Percentiles rank a stretch among this genome's conserved stretches.
Conservation (phyloP, 2,329 filamentous ascomycete species). For the Aspergillus sp. region DNA sequence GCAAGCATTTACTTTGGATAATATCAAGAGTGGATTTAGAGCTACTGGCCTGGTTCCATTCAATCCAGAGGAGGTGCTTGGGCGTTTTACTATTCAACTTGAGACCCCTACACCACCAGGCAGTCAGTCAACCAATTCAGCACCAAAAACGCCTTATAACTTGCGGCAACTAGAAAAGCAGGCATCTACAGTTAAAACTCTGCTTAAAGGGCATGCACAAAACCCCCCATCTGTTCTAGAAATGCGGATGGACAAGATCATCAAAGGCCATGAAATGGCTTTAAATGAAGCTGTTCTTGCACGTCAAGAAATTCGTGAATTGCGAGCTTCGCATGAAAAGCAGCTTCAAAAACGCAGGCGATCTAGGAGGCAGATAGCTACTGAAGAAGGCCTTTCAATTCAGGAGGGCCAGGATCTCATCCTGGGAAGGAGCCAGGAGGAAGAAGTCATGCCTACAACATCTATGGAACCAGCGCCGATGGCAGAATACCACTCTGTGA, state of each 20-base stretch:
- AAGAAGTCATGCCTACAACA: too few species aligned
- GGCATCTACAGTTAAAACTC: conserved; percentile 1
- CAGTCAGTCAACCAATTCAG: too few species aligned
- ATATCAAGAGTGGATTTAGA: too few species aligned
- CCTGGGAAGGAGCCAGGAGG: background rate
- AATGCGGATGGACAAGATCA: background rate
- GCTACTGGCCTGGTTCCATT: background rate
- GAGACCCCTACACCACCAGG: background rate
- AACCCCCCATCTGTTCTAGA: background rate
- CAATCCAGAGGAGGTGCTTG: background rate
- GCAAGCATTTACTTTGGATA: too few species aligned
- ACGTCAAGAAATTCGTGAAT: too few species aligned
- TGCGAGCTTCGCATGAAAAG: too few species aligned
- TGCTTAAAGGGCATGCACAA: conserved; percentile 1
- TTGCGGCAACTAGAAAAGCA: conserved; percentile 5
- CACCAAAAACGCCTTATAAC: conserved; percentile 3
- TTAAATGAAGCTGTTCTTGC: background rate
- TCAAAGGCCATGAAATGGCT: background rate
- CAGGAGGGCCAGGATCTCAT: background rate
- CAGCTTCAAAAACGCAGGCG: too few species aligned
- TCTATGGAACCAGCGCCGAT: too few species aligned
- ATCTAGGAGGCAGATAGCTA: too few species aligned
- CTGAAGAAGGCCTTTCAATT: background rate
- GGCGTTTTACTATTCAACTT: background rate
- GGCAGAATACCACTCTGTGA: too few species aligned